These are phyloP conservation scores for Metarhizium robertsii DNA, from an alignment of 2,329 filamentous ascomycete species.

Conservation along the genomic window DNA sequence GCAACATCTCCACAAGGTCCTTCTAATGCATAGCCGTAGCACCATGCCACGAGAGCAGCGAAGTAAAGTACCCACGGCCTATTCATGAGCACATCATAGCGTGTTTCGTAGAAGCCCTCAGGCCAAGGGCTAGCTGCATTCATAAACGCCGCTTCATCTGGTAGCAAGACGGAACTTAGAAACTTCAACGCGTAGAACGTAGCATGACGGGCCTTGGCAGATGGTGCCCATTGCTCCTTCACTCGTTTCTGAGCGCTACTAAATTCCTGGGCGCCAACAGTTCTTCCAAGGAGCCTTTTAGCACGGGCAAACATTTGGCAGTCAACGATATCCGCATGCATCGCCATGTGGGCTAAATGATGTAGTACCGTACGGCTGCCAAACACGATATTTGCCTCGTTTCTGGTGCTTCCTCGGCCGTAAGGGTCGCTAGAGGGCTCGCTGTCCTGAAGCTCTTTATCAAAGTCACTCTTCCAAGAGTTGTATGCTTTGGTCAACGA, in stretches of 20 bases:
- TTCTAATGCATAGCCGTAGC: slow-evolving; percentile 84
- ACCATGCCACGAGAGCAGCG: slow-evolving; percentile 86
- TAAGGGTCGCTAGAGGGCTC: slow-evolving; percentile 44
- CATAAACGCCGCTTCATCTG: slow-evolving; percentile 28
- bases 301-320: slow-evolving; percentile 93
- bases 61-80: slow-evolving; percentile 95
- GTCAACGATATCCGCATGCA: slow-evolving; percentile 96
- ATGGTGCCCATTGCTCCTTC: slow-evolving; percentile 82
- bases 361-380: slow-evolving; percentile 85
- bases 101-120: slow-evolving; percentile 54
- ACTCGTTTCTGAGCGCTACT: slow-evolving; percentile 71
- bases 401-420: slow-evolving; percentile 45
- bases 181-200: slow-evolving; percentile 90
- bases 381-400: slow-evolving; percentile 58
- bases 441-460: slow-evolving; percentile 63
- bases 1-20: slow-evolving; percentile 54
- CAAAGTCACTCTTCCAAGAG: slow-evolving; percentile 87
- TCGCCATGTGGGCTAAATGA: slow-evolving; percentile 93
- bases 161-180: slow-evolving; percentile 71
- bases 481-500: slow-evolving; percentile 84
- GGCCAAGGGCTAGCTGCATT: slow-evolving; percentile 28
- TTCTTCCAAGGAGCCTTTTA: slow-evolving; percentile 72
- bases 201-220: slow-evolving; percentile 79
- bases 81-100: slow-evolving; percentile 84
- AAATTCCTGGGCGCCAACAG: slow-evolving; percentile 75